phyloP scores from a whole-genome alignment of 495 filamentous ascomycete species.

The Lasiosphaeria hispida region DNA sequence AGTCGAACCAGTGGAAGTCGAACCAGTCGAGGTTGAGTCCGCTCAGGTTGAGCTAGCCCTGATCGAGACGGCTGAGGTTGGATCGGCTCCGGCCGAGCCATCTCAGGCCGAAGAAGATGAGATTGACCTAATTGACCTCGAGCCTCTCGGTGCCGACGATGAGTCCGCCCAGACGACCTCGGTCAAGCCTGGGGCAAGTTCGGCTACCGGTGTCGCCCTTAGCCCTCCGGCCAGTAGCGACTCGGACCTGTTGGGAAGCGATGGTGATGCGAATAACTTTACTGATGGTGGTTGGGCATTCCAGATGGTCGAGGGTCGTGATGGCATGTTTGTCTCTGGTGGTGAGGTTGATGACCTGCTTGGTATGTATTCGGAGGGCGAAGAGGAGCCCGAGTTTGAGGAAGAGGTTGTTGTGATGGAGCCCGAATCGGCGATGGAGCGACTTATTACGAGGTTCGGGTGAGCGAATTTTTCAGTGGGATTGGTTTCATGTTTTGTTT shows the following conservation, averaged over 20 bases:
- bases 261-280: too few relatives aligned
- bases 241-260: neutral
- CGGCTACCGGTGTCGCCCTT: too few relatives aligned
- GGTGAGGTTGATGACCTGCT: too few relatives aligned
- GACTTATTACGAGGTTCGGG: slow-evolving; percentile 1
- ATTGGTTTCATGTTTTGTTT: too few relatives aligned
- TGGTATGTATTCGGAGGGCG: neutral
- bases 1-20: neutral
- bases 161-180: neutral
- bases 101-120: too few relatives aligned
- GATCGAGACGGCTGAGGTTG: neutral
- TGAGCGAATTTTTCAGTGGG: neutral
- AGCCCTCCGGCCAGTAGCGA: neutral
- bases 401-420: slow-evolving; percentile 16
- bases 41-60: neutral
- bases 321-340: too few relatives aligned
- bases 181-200: neutral
- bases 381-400: slow-evolving; percentile 14
- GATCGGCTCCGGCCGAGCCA: too few relatives aligned
- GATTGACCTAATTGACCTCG: too few relatives aligned
- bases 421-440: slow-evolving; percentile 17
- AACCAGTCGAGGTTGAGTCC: neutral
- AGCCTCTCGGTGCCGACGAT: too few relatives aligned
- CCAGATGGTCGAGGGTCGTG: too few relatives aligned
- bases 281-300: too few relatives aligned